These are phyloP conservation scores for Sugiyamaella japonica DNA, from an alignment of 1,139 yeast genomes.

Conservation along the genomic window DNA sequence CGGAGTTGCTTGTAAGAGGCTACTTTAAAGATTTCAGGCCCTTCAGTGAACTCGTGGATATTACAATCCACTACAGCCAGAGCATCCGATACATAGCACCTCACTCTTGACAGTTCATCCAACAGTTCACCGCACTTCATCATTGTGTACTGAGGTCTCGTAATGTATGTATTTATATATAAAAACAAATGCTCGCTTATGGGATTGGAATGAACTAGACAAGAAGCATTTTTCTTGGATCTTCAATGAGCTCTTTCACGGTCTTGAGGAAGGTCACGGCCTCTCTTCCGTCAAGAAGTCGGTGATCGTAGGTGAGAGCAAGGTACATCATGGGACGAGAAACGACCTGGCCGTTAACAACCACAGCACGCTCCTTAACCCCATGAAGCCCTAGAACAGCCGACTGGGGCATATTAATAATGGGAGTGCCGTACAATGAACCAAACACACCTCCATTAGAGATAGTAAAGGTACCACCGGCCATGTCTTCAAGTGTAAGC, in stretches of 20 bases:
- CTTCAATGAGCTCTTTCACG: slow-evolving; percentile 95
- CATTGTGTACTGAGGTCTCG: no score
- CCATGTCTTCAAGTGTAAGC: slow-evolving; percentile 96
- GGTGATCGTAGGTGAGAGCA: slow-evolving; percentile 97
- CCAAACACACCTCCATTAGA: slow-evolving; percentile 99
- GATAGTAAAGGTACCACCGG: slow-evolving; percentile 99
- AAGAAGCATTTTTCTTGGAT: slow-evolving; percentile 97
- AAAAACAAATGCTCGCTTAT: slow-evolving; percentile 1
- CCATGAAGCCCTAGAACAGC: slow-evolving; percentile 98
- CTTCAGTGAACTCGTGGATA: no score
- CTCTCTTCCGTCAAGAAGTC: slow-evolving; percentile 98
- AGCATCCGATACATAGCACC: no score
- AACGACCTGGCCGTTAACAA: slow-evolving; percentile 92
- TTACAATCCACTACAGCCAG: no score
- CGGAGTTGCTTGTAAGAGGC: no score
- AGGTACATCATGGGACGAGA: slow-evolving; percentile 99
- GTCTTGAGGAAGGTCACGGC: slow-evolving; percentile 97
- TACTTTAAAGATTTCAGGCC: no score
- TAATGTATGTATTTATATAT: slow-evolving; percentile 4
- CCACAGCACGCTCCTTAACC: slow-evolving; percentile 96
- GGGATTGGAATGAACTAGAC: slow-evolving; percentile 1
- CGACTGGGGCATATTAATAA: slow-evolving; percentile 96
- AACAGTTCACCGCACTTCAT: no score
- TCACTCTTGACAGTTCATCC: no score
- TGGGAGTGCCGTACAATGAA: slow-evolving; percentile 96